Conservation (phyloP, 345 rosid species). For the Kandelia obovata region DNA sequence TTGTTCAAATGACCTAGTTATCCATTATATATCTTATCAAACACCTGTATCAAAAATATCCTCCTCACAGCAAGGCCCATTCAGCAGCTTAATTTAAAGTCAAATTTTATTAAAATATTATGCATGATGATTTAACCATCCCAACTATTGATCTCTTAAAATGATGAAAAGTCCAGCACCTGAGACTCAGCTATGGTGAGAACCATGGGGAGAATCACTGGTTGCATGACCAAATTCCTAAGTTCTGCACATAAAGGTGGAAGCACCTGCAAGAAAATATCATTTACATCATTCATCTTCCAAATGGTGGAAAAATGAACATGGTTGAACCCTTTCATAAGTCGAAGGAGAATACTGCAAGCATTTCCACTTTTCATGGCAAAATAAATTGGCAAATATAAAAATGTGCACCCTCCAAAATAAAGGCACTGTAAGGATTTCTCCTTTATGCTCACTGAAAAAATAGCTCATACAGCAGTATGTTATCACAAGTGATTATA, state of each 20-base stretch:
- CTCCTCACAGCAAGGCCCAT: too few species aligned
- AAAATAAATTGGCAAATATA: neutral
- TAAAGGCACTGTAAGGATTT: neutral
- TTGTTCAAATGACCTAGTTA: too few species aligned
- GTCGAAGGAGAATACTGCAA: too few species aligned
- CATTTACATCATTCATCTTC: conserved; percentile 10
- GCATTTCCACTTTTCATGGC: neutral
- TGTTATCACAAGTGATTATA: neutral
- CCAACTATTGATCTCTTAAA: conserved; percentile 10
- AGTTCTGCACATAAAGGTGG: conserved; percentile 99
- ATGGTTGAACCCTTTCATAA: too few species aligned
- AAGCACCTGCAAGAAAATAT: conserved; percentile 65
- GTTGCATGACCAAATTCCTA: conserved; percentile 95
- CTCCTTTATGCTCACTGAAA: conserved; percentile 2
- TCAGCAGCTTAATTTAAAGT: too few species aligned
- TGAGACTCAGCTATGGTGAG: conserved; percentile 92
- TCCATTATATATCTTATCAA: too few species aligned
- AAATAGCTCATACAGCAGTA: neutral
- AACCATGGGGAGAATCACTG: conserved; percentile 95
- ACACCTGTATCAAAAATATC: too few species aligned
- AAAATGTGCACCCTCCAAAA: neutral
- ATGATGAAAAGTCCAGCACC: conserved; percentile 40
- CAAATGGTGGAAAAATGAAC: too few species aligned
- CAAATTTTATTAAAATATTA: too few species aligned
- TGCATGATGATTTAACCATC: too few species aligned